A percentile compares a stretch with the other conserved stretches of the same genome.
phyloP scores from a whole-genome alignment of 2,329 filamentous ascomycete species.

The Domatiomyces catenatus region DNA sequence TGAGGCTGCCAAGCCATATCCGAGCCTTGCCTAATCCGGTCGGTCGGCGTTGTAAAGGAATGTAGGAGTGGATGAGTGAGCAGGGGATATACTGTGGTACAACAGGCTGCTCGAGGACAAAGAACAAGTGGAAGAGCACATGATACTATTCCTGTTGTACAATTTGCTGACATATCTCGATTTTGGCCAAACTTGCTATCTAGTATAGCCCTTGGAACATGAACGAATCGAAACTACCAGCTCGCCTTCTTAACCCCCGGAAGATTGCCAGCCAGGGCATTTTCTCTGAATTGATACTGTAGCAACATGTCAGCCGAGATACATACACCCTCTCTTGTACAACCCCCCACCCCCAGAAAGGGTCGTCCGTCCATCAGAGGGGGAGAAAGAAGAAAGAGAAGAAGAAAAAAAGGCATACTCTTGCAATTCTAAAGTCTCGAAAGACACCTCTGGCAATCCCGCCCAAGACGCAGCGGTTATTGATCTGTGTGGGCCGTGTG shows the following conservation, averaged over 20 bases:
- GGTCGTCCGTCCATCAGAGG: too few relatives aligned
- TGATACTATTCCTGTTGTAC: neutral
- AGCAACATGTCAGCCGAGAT: slow-evolving; percentile 2
- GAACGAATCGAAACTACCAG: slow-evolving; percentile 54
- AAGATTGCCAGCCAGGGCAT: slow-evolving; percentile 69
- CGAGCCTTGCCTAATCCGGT: neutral
- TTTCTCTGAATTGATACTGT: slow-evolving; percentile 83
- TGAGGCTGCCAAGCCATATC: neutral
- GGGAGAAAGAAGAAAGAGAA: too few relatives aligned
- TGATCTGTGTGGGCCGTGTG: slow-evolving; percentile 82
- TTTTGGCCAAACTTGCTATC: neutral
- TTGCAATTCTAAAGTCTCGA: slow-evolving; percentile 77
- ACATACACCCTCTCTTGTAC: too few relatives aligned
- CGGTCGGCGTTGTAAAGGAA: neutral
- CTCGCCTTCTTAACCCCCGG: slow-evolving; percentile 92
- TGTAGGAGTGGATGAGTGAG: neutral
- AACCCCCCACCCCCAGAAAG: too few relatives aligned
- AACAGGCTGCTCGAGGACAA: neutral
- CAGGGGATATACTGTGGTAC: neutral
- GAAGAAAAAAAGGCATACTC: slow-evolving; percentile 48
- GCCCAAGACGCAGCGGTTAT: slow-evolving; percentile 81
- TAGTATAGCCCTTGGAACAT: too few relatives aligned
- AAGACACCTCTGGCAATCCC: slow-evolving; percentile 86
- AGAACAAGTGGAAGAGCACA: neutral
- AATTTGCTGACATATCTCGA: neutral